Percentiles rank a stretch among this genome's conserved stretches.
phyloP scores from a whole-genome alignment of 2,329 filamentous ascomycete species.

The Ustilaginoidea virens region DNA sequence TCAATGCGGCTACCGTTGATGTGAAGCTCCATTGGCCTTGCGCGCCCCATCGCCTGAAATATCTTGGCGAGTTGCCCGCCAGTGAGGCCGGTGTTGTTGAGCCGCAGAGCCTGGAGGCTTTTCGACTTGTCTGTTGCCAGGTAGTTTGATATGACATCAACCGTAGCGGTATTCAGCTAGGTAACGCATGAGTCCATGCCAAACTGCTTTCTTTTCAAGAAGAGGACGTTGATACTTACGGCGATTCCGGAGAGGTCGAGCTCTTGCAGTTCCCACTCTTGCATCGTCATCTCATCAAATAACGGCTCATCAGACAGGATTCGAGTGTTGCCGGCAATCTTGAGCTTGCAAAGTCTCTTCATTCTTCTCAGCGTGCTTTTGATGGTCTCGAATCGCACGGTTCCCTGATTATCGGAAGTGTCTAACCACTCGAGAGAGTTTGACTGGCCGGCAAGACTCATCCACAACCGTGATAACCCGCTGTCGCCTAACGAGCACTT shows the following conservation, averaged over 20 bases:
- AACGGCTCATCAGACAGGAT: constrained; percentile 28
- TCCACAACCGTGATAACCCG: constrained; percentile 31
- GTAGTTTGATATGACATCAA: constrained; percentile 30
- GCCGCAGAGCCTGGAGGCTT: constrained; percentile 26
- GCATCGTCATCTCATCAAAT: constrained; percentile 27
- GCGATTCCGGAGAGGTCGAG: constrained; percentile 39
- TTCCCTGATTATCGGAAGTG: constrained; percentile 36
- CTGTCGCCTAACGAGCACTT: constrained; percentile 34
- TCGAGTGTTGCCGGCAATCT: constrained; percentile 34
- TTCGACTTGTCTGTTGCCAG: constrained; percentile 23
- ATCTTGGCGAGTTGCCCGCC: constrained; percentile 33
- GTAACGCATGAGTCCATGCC: constrained; percentile 1
- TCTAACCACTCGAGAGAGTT: constrained; percentile 31
- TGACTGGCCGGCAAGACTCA: constrained; percentile 27
- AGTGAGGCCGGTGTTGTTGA: constrained; percentile 37
- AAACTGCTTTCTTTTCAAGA: constrained; percentile 5
- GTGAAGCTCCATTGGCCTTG: constrained; percentile 30
- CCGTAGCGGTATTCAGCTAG: constrained; percentile 33
- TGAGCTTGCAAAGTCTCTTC: constrained; percentile 28
- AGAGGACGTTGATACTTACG: constrained; percentile 16
- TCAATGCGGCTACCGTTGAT: constrained; percentile 39
- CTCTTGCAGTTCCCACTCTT: constrained; percentile 32
- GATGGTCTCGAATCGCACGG: constrained; percentile 31
- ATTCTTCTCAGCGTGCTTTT: constrained; percentile 28
- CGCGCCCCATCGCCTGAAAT: constrained; percentile 33